Conservation (phyloP, 2,329 filamentous ascomycete species). For the Domatiomyces catenatus region DNA sequence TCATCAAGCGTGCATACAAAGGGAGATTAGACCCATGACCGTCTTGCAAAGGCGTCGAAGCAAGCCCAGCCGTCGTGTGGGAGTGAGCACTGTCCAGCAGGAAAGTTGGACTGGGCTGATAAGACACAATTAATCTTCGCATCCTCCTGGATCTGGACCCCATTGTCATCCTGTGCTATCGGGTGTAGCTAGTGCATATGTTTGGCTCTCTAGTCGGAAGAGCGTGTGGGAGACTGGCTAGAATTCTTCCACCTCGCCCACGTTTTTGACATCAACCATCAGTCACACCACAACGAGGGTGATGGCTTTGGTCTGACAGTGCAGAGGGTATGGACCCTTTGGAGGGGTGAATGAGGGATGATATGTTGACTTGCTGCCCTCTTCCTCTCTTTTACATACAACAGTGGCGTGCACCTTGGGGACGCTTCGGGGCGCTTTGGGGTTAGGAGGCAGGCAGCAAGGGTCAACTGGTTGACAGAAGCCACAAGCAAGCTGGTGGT, state of each 20-base stretch:
- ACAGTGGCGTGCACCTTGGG: neutral
- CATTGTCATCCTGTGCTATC: too few relatives aligned
- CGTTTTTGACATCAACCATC: neutral
- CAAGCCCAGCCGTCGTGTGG: too few relatives aligned
- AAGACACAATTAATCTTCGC: too few relatives aligned
- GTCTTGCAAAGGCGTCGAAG: neutral
- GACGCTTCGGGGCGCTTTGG: neutral
- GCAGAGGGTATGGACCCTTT: neutral
- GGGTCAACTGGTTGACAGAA: too few relatives aligned
- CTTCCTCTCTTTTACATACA: neutral
- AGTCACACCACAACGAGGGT: neutral
- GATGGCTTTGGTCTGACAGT: neutral
- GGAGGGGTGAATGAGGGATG: neutral
- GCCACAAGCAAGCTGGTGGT: neutral
- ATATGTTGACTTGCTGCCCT: neutral
- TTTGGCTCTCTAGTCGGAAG: neutral
- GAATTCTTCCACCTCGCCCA: neutral
- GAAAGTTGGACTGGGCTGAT: too few relatives aligned
- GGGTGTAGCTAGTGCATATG: too few relatives aligned
- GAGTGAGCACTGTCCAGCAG: too few relatives aligned
- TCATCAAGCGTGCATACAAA: neutral
- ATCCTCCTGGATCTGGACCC: too few relatives aligned
- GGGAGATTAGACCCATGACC: neutral
- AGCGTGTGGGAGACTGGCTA: neutral
- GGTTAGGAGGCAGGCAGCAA: neutral